Percentiles rank a stretch among this genome's conserved stretches.
Evolutionary conservation across 148 eudicot genomes (phyloP).

Genomic region (Nepenthes mirabilis): DNA sequence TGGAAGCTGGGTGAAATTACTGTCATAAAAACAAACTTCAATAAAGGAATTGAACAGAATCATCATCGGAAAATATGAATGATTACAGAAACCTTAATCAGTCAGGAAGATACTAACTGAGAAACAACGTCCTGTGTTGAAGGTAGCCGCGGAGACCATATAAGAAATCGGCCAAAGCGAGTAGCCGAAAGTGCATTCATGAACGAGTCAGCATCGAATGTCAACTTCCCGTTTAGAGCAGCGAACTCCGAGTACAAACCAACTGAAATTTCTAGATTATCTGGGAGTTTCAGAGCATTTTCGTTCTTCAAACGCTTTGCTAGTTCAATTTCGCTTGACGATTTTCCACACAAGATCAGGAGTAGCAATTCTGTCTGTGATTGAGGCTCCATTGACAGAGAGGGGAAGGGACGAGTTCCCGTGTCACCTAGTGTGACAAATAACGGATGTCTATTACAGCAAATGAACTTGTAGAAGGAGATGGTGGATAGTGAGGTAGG

Average conservation of each 20-base stretch:
- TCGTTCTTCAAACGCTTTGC: constrained; percentile 26
- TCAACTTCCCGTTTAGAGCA: constrained; percentile 7
- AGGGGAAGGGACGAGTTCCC: neutral
- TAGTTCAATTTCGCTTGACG: constrained; percentile 38
- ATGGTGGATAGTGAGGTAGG: too few relatives aligned
- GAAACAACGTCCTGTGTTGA: constrained; percentile 84
- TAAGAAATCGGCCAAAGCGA: constrained; percentile 54
- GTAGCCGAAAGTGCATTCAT: constrained; percentile 38
- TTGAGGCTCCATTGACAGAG: constrained; percentile 37
- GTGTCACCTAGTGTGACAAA: too few relatives aligned
- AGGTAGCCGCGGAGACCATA: constrained; percentile 64
- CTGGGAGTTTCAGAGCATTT: constrained; percentile 34
- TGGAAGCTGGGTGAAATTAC: constrained; percentile 69
- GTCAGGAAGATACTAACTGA: constrained; percentile 22
- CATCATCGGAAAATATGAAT: neutral
- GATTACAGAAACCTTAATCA: constrained; percentile 3
- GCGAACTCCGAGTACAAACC: constrained; percentile 32
- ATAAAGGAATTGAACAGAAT: neutral
- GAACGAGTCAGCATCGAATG: constrained; percentile 29
- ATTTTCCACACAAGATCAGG: constrained; percentile 49
- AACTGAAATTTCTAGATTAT: constrained; percentile 21
- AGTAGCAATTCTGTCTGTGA: constrained; percentile 4
- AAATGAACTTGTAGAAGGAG: too few relatives aligned
- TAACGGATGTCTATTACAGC: too few relatives aligned
- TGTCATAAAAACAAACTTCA: constrained; percentile 13